These are phyloP conservation scores for Cordyceps farinosa DNA, from an alignment of 2,329 filamentous ascomycete genomes.

Conservation along the genomic window DNA sequence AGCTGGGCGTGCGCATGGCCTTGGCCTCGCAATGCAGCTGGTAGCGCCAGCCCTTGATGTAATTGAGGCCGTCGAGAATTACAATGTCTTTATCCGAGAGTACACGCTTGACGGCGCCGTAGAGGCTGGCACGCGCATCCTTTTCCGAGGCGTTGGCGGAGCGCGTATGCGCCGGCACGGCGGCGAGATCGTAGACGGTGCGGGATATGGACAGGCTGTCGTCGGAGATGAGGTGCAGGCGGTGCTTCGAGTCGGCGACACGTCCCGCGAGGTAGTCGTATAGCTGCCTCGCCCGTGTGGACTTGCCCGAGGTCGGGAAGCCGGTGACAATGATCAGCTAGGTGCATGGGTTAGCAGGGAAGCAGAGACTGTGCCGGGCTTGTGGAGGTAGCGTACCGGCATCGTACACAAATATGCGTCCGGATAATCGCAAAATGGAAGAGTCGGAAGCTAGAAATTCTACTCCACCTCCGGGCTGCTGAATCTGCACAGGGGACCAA, in stretches of 20 bases:
- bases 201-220: conserved; percentile 66
- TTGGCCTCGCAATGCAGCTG: conserved; percentile 84
- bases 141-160: conserved; percentile 75
- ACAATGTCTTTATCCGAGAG: conserved; percentile 72
- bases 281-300: conserved; percentile 63
- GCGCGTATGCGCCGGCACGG: conserved; percentile 56
- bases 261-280: conserved; percentile 59
- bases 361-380: neutral
- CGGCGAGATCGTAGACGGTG: conserved; percentile 62
- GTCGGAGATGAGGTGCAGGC: conserved; percentile 72
- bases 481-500: neutral
- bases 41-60: conserved; percentile 88
- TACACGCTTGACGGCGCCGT: conserved; percentile 73
- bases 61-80: conserved; percentile 76
- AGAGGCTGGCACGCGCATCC: conserved; percentile 72
- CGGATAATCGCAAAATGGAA: neutral
- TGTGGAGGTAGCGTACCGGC: neutral
- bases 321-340: conserved; percentile 66
- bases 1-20: conserved; percentile 70
- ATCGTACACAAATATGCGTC: neutral
- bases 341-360: neutral
- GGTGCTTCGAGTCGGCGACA: conserved; percentile 52
- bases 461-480: neutral
- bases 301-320: conserved; percentile 66
- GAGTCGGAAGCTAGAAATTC: neutral